A percentile compares a stretch with the other conserved stretches of the same genome.
Conservation (phyloP, 2,329 filamentous ascomycete species). For the Calonectria hawksworthii region DNA sequence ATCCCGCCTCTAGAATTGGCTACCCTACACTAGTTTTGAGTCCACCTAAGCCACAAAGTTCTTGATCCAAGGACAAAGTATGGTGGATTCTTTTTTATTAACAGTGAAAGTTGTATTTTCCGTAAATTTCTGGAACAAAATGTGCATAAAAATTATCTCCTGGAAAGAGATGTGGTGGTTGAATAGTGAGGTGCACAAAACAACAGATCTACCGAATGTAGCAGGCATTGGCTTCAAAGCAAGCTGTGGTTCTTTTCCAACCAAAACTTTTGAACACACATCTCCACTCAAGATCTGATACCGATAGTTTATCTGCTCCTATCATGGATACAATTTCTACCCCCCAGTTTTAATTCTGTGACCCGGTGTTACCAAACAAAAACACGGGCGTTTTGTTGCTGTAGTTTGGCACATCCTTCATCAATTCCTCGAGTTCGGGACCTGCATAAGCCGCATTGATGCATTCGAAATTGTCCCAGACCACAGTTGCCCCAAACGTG, state of each 20-base stretch:
- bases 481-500: not conserved
- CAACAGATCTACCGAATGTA: no score
- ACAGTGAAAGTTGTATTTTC: no score
- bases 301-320: not conserved
- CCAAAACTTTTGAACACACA: not conserved
- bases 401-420: not conserved
- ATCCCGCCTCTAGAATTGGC: not conserved
- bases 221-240: no score
- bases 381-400: not conserved
- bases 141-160: no score
- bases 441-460: not conserved
- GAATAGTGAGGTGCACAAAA: no score
- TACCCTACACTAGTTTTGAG: not conserved
- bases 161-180: no score
- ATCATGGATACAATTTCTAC: no score
- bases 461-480: not conserved
- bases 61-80: not conserved
- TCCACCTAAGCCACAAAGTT: not conserved
- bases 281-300: not conserved
- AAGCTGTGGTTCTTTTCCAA: no score
- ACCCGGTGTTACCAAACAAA: not conserved
- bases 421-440: not conserved
- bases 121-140: no score
- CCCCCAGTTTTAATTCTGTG: not conserved
- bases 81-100: not conserved